Base-by-base conservation (phyloP, 2,329 filamentous ascomycete genomes). In the Fragosphaeria purpurea region DNA sequence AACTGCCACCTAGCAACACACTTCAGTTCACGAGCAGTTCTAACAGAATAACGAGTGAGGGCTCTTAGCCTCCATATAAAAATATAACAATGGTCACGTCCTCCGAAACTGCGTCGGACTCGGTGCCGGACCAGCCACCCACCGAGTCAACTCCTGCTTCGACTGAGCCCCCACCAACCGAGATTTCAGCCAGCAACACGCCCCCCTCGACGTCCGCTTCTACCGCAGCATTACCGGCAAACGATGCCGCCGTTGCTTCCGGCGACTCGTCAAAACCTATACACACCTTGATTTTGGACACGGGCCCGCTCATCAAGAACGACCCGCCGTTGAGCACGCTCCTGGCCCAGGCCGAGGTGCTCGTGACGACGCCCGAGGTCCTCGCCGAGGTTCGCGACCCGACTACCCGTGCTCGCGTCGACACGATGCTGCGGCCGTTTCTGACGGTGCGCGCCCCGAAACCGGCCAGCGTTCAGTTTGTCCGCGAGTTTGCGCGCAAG, bases 251-350 rank as follows among this genome's bases (percentile, higher is more conserved):
- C 35, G 7, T 38, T 4, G 48, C 32, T n/a, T 6, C 32, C n/a
- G 9, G 35, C 1, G 12, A 31, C 6, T 39, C 42, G n/a, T 54
- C 11, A 58, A 95, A 90, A 64, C 77, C 83, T 0, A 81, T 95
- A 46, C 83, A 94, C 70, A 85, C 84, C 49, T 80, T 97, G 47
- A 78, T 97, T 33, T 77, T 98, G 58, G 93, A 98, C 64, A 86
- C 93, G 4, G 91, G 90, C 32, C 89, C 91, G 7, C 82, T 98
- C 54, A 90, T 98, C 66, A 91, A 91, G 64, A 96, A 96, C 69
- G 85, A 93, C 57, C 88, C 91, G 10, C 74, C 87, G 9, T 80
- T 93, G 31, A 94, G 88, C 44, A 88, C 86, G 0, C 80, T 98
- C 9, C 73, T 95, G 47, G 76, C 79, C 39, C 82, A 88, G 63